Evolutionary conservation across 108 stramenopile species (phyloP).

Genomic region (Cyclostephanos tholiformis): DNA sequence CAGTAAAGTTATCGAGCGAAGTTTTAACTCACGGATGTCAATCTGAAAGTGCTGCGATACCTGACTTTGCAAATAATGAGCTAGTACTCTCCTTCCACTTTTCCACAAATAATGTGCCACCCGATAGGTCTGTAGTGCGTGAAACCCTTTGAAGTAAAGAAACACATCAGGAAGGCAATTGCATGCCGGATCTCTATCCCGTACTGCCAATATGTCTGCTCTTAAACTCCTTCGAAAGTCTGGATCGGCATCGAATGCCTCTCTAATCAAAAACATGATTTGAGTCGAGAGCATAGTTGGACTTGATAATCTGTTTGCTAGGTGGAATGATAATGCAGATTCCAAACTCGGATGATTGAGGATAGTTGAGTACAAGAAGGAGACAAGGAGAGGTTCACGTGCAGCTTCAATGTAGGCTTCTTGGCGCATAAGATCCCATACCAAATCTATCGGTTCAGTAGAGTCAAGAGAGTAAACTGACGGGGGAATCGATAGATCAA

Average conservation of each 20-base stretch:
- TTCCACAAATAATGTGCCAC: constrained; percentile 79
- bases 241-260: constrained; percentile 55
- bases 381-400: constrained; percentile 82
- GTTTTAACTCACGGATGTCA: constrained; percentile 62
- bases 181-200: constrained; percentile 81
- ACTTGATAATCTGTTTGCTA: constrained; percentile 76
- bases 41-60: constrained; percentile 81
- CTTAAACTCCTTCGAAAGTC: constrained; percentile 62
- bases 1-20: neutral
- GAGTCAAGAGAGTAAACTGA: constrained; percentile 52
- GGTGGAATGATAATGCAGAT: constrained; percentile 77
- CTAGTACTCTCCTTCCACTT: constrained; percentile 55
- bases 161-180: constrained; percentile 54
- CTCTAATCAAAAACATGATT: constrained; percentile 67
- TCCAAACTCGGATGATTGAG: constrained; percentile 85
- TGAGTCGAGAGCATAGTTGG: constrained; percentile 74
- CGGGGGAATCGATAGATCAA: constrained; percentile 65
- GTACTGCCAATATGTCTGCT: constrained; percentile 76
- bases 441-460: constrained; percentile 48
- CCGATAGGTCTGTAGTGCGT: constrained; percentile 85
- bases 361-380: constrained; percentile 83
- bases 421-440: constrained; percentile 74
- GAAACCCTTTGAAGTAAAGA: constrained; percentile 91
- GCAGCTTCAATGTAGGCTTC: constrained; percentile 73
- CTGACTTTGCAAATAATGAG: constrained; percentile 83